Evolutionary conservation across 345 rosid genomes (phyloP).

Genomic region (Heritiera fomes): DNA sequence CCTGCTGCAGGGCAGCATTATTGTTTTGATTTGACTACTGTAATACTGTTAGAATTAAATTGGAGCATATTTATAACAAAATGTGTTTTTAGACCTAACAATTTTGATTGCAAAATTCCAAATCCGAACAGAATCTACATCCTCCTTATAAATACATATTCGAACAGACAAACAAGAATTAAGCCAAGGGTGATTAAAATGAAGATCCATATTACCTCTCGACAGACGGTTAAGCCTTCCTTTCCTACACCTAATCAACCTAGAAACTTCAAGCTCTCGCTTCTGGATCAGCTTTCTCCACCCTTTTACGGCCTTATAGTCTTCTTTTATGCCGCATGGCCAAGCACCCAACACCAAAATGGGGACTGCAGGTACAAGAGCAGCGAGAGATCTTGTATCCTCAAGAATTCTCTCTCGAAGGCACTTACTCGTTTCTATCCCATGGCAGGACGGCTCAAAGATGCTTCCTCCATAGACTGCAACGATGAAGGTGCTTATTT

Average conservation of each 20-base stretch:
- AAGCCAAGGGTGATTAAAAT: background rate
- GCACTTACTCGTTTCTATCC: conserved; percentile 1
- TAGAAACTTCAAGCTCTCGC: background rate
- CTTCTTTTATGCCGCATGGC: background rate
- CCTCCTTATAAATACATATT: background rate
- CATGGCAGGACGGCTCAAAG: background rate
- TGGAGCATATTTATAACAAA: background rate
- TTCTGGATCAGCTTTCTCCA: background rate
- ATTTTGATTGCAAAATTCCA: background rate
- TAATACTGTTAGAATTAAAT: background rate
- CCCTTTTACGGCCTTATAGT: background rate
- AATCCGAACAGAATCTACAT: background rate
- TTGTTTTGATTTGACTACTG: background rate
- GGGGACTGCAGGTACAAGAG: background rate
- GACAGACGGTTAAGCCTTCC: background rate
- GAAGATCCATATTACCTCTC: background rate
- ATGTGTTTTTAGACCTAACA: background rate
- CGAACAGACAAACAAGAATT: background rate
- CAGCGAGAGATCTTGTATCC: background rate
- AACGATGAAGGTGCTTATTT: conserved; percentile 14
- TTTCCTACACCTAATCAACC: background rate
- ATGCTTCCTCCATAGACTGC: background rate
- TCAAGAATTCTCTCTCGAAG: conserved; percentile 5
- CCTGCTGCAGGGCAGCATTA: no score
- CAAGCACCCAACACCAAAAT: background rate